phyloP scores from a whole-genome alignment of 2,329 filamentous ascomycete genomes.

The Aspergillus sp. region DNA sequence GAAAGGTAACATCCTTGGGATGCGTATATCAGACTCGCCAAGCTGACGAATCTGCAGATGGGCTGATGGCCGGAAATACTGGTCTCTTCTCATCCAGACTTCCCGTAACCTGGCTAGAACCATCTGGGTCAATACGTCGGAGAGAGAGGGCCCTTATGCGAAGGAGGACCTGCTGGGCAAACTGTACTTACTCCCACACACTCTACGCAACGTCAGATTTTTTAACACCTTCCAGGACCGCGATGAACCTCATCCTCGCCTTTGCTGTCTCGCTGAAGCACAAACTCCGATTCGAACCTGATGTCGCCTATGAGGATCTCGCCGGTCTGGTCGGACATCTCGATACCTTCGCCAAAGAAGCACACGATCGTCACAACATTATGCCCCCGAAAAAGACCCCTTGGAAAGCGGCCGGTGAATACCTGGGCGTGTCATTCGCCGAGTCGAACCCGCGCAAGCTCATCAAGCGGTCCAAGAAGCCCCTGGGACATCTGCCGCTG shows the following conservation, averaged over 20 bases:
- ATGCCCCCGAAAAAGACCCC: constrained; percentile 46
- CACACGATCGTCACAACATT: constrained; percentile 44
- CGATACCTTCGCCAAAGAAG: constrained; percentile 69
- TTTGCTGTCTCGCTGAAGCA: constrained; percentile 79
- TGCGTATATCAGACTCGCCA: not conserved
- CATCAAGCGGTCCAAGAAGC: constrained; percentile 69
- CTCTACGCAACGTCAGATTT: not conserved
- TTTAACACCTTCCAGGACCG: constrained; percentile 43
- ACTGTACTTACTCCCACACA: constrained; percentile 40
- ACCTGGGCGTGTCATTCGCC: constrained; percentile 74
- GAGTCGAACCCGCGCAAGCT: constrained; percentile 74
- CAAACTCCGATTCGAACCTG: constrained; percentile 79
- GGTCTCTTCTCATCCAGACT: constrained; percentile 57
- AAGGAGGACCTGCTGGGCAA: constrained; percentile 71
- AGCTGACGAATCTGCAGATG: constrained; percentile 36
- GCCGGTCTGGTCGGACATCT: constrained; percentile 68
- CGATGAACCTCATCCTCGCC: constrained; percentile 74
- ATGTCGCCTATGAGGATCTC: constrained; percentile 73
- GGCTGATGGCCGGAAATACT: constrained; percentile 63
- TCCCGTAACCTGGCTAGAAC: constrained; percentile 63
- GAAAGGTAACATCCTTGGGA: constrained; percentile 52
- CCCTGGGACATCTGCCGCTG: constrained; percentile 78
- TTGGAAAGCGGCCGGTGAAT: constrained; percentile 68
- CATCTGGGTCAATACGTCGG: constrained; percentile 76
- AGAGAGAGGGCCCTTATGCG: constrained; percentile 56